Base-by-base conservation (phyloP, 345 rosid species). In the Theobroma cacao region DNA sequence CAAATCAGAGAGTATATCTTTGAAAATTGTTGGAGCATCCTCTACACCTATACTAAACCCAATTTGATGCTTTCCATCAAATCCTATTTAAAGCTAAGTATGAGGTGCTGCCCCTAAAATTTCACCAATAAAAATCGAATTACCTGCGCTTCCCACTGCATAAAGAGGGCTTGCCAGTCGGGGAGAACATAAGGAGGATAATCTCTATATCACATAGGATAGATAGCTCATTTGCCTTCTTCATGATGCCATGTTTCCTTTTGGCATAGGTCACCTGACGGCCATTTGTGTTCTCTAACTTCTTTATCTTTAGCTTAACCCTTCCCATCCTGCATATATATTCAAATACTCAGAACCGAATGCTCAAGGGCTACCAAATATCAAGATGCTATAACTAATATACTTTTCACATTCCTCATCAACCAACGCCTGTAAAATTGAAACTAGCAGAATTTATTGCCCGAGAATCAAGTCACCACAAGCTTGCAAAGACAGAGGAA, bases 101-200 rank as follows among this genome's bases (percentile, higher is more conserved):
- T 14, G 26, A 24, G 33, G n/a, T n/a, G n/a, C 3, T 20, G 41
- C 40, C 33, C 24, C 69, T 47, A 43, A 10, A 71, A 45, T 18
- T 78, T 36, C 24, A 36, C 7, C 7, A 40, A 26, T 31, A 60
- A 66, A 4, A 75, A 60, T 53, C 12, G 36, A 56, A 56, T 52
- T 13, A 92, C 95, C 94, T 87, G 75, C 81, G 87, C 63, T 85
- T 85, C 41, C 95, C 91, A 62, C 63, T 82, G 78, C 91, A 88
- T 8, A 90, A 43, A 0, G 92, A 85, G 63, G 97, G 91, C 80
- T 89, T 93, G 31, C 95, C 91, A 0, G 85, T 78, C 6, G 97
- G 92, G 26, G 95, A 93, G 79, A 93, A 93, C 94, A 93, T 90
- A 83, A 93, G 91, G 77, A 93, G 94, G 81, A 88, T 76, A 73